Evolutionary conservation across 1,139 yeast species (phyloP).

Genomic region (Pichia kudriavzevii): DNA sequence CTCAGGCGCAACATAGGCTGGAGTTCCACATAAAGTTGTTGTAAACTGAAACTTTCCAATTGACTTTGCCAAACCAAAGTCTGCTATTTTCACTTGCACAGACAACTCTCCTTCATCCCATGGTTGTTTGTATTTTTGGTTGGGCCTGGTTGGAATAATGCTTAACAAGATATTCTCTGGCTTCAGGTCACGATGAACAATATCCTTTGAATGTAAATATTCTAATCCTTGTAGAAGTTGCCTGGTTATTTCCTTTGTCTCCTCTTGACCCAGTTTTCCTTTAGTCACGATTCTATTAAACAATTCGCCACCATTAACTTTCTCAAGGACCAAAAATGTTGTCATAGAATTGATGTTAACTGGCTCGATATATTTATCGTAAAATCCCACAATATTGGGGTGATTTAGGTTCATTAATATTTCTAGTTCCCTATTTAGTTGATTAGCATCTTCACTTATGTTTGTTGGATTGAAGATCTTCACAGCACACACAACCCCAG

Average conservation of each 20-base stretch:
- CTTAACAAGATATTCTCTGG: constrained; percentile 70
- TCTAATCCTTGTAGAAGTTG: constrained; percentile 57
- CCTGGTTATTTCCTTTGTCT: constrained; percentile 51
- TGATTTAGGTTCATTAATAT: constrained; percentile 61
- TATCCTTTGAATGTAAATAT: constrained; percentile 55
- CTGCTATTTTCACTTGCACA: constrained; percentile 67
- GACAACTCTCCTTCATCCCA: constrained; percentile 65
- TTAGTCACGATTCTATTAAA: constrained; percentile 64
- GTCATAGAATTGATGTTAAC: constrained; percentile 45
- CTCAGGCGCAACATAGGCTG: constrained; percentile 81
- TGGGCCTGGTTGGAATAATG: constrained; percentile 35
- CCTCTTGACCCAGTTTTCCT: constrained; percentile 51
- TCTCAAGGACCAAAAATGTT: constrained; percentile 64
- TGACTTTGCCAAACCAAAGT: constrained; percentile 73
- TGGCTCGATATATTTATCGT: constrained; percentile 66
- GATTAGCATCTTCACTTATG: constrained; percentile 29
- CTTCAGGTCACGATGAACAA: constrained; percentile 71
- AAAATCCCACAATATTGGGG: constrained; percentile 60
- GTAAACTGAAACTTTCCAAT: constrained; percentile 72
- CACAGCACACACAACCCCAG: constrained; percentile 61
- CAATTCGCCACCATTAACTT: constrained; percentile 66
- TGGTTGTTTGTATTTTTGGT: constrained; percentile 50
- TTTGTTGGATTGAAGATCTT: constrained; percentile 69
- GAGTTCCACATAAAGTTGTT: constrained; percentile 74
- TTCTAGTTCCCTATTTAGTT: constrained; percentile 58